A percentile compares a stretch with the other conserved stretches of the same genome.
phyloP scores from a whole-genome alignment of 768 basidiomycete genomes.

The Ramaria rubella region DNA sequence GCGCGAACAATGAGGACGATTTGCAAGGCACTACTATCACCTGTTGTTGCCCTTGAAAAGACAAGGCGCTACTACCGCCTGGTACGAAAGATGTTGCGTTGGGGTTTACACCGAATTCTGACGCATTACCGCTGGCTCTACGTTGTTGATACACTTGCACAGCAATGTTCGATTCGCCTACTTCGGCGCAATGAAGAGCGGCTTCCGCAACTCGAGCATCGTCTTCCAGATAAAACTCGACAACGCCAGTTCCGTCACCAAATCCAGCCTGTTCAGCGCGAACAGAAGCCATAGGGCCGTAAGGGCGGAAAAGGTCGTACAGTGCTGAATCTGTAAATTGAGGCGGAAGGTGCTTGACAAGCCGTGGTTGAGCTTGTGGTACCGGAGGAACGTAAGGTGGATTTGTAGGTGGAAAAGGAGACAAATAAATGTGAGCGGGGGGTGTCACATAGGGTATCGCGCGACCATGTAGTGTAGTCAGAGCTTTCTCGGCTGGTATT shows the following conservation, averaged over 20 bases:
- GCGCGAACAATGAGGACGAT: neutral
- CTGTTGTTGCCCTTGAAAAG: slow-evolving; percentile 43
- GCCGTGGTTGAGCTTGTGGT: slow-evolving; percentile 64
- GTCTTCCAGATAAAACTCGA: slow-evolving; percentile 85
- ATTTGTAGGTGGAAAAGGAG: slow-evolving; percentile 76
- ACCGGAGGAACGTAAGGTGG: slow-evolving; percentile 59
- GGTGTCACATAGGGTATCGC: slow-evolving; percentile 53
- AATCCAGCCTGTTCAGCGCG: slow-evolving; percentile 62
- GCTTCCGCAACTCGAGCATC: slow-evolving; percentile 75
- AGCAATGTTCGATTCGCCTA: slow-evolving; percentile 79
- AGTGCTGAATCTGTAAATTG: slow-evolving; percentile 63
- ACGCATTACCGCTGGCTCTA: slow-evolving; percentile 44
- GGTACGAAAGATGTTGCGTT: slow-evolving; percentile 75
- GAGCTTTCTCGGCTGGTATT: slow-evolving; percentile 57
- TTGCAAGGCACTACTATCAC: slow-evolving; percentile 4
- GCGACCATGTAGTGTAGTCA: slow-evolving; percentile 75
- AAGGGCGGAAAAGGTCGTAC: slow-evolving; percentile 81
- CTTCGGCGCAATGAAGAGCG: slow-evolving; percentile 75
- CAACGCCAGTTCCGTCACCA: slow-evolving; percentile 68
- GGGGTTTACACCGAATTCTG: slow-evolving; percentile 55
- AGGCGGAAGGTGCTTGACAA: slow-evolving; percentile 78
- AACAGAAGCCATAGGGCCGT: slow-evolving; percentile 74
- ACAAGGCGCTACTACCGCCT: slow-evolving; percentile 57
- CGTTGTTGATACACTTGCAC: slow-evolving; percentile 72
- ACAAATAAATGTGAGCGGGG: slow-evolving; percentile 44